Base-by-base conservation (phyloP, 1,139 yeast genomes). In the Geotrichum europaeum region DNA sequence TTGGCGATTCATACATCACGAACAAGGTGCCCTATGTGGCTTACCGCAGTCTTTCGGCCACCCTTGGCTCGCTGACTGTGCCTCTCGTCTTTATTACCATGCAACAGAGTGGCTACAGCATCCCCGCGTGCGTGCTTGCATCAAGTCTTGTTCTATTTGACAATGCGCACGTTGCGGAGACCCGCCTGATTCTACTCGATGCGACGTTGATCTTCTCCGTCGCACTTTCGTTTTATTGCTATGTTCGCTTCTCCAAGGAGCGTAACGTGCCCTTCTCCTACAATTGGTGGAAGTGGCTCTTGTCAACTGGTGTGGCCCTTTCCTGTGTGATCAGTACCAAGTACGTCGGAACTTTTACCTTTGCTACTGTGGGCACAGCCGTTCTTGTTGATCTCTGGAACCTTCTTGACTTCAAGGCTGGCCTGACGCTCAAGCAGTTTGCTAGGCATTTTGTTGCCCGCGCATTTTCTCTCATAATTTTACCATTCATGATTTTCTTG, bases 301-400 rank as follows among this genome's bases (percentile, higher is more conserved):
- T 80, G 51, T 74, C 83, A 51, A 91, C 98, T 9, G 99, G 99
- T 40, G 77, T 90, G 7, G 81, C 95, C 1, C 81, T 94, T 64
- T 89, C 97, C 0, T 86, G 92, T 72, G 97, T 91, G 51, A 92
- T 94, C 64, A 69, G 96, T 53, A 92, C 98, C 60, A 94, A 94
- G 73, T 95, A 94, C 72, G 97, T 94, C 45, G 99, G 99, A 72
- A 87, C 88, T 5, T 87, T 94, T 78, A 91, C 98, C 0, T 94
- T 86, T 73, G 79, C 86, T 60, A 86, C 96, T 61, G 82, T 94
- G 67, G 99, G 99, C 43, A 74, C 82, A 63, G 97, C 96, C 18
- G 98, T 94, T 5, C 67, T 83, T 6, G 81, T 86, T 70, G 98
- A 95, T 72, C 79, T 95, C 68, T 95, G 98, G 97, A 81, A 82